These are phyloP conservation scores for Zygosaccharomyces lentus DNA, from an alignment of 805 yeast genomes.

Conservation along the genomic window DNA sequence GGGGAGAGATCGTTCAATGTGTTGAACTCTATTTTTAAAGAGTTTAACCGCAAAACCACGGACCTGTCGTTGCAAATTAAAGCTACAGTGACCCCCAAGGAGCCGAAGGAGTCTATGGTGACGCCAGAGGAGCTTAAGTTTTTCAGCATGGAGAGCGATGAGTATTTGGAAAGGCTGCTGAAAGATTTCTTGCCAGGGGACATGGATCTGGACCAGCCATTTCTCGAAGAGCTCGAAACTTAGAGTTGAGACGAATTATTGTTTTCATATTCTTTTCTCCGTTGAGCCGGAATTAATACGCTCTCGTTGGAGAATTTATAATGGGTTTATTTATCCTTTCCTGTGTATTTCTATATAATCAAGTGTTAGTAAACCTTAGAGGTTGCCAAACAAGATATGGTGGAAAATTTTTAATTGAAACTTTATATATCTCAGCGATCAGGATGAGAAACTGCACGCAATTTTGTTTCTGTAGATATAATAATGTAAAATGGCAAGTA, in stretches of 20 bases:
- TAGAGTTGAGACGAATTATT: neutral
- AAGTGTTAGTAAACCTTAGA: too few species aligned
- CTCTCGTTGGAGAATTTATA: too few species aligned
- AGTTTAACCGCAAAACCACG: conserved; percentile 66
- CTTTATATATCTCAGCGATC: too few species aligned
- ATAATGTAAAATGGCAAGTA: too few species aligned
- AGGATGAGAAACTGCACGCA: too few species aligned
- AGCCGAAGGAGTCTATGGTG: conserved; percentile 1
- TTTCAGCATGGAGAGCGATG: conserved; percentile 6
- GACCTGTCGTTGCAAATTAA: conserved; percentile 16
- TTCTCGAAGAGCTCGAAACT: neutral
- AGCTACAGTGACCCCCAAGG: conserved; percentile 5
- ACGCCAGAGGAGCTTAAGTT: conserved; percentile 4
- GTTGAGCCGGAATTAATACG: too few species aligned
- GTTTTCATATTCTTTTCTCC: too few species aligned
- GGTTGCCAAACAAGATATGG: too few species aligned
- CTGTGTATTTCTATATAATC: too few species aligned
- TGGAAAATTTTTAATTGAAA: too few species aligned
- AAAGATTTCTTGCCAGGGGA: conserved; percentile 5
- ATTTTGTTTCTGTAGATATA: too few species aligned
- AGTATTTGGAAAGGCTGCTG: conserved; percentile 3
- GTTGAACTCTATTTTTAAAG: conserved; percentile 69
- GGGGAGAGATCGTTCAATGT: conserved; percentile 74
- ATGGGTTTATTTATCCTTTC: too few species aligned
- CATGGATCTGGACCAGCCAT: neutral